These are phyloP conservation scores for Geum urbanum DNA, from an alignment of 306 rosid species.

Conservation along the genomic window DNA sequence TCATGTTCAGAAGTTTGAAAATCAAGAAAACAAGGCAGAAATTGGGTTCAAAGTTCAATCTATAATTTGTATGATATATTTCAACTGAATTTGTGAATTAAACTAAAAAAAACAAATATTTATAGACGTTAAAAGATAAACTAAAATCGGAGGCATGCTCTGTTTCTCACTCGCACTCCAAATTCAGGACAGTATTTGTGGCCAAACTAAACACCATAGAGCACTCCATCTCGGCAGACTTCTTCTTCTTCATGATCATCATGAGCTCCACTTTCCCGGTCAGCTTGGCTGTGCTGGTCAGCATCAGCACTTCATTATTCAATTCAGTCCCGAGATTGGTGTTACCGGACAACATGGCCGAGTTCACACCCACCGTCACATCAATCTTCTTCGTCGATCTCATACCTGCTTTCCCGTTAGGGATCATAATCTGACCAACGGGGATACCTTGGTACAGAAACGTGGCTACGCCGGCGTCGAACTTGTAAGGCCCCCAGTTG, in stretches of 20 bases:
- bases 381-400: constrained; percentile 23
- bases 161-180: constrained; percentile 11
- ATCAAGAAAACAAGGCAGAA: background rate
- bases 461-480: constrained; percentile 7
- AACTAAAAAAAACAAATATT: background rate
- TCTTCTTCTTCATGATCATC: constrained; percentile 26
- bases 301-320: constrained; percentile 12
- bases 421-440: constrained; percentile 22
- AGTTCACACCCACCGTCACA: constrained; percentile 24
- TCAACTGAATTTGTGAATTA: background rate
- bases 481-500: constrained; percentile 32
- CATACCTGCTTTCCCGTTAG: constrained; percentile 21
- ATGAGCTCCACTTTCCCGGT: constrained; percentile 28
- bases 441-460: constrained; percentile 18
- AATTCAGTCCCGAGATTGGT: constrained; percentile 22
- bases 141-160: background rate
- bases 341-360: background rate
- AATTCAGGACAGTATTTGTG: background rate
- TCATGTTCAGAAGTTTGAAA: background rate
- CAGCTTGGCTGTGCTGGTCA: constrained; percentile 20
- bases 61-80: background rate
- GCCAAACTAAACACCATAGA: constrained; percentile 21
- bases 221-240: constrained; percentile 26
- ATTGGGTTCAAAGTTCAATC: background rate
- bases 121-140: background rate